Percentiles rank a stretch among this genome's conserved stretches.
Conservation (phyloP, 2,329 filamentous ascomycete species). For the Microdochium nivale region DNA sequence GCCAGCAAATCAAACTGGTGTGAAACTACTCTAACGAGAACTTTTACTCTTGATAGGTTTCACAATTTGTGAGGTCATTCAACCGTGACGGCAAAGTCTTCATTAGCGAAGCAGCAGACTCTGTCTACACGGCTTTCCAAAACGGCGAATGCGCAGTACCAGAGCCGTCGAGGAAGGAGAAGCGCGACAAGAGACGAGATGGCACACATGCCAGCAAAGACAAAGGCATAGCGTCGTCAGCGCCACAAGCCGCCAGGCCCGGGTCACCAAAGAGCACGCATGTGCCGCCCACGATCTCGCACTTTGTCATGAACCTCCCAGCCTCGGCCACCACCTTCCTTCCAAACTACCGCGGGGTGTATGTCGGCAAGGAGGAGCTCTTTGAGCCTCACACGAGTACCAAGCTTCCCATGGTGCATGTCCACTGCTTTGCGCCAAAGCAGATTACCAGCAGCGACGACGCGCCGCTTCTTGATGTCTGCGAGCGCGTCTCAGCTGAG, state of each 20-base stretch:
- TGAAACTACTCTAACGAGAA: background rate
- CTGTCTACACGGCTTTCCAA: constrained; percentile 42
- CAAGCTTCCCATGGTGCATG: constrained; percentile 74
- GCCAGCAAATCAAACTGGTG: constrained; percentile 5
- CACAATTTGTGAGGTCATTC: constrained; percentile 65
- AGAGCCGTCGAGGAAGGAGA: constrained; percentile 38
- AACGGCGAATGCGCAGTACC: constrained; percentile 46
- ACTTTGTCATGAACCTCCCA: constrained; percentile 97
- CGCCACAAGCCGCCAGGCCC: constrained; percentile 23
- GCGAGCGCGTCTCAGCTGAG: constrained; percentile 53
- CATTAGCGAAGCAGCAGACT: constrained; percentile 61
- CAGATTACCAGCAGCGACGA: constrained; percentile 52
- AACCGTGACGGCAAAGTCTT: constrained; percentile 78
- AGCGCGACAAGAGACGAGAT: constrained; percentile 18
- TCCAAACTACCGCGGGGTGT: constrained; percentile 66
- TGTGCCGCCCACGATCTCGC: constrained; percentile 70
- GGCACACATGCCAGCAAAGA: constrained; percentile 11
- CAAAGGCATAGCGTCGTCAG: constrained; percentile 12
- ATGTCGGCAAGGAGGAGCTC: constrained; percentile 58
- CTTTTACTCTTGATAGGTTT: constrained; percentile 30
- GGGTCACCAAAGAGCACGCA: constrained; percentile 24
- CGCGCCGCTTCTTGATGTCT: constrained; percentile 54
- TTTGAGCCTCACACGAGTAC: constrained; percentile 52
- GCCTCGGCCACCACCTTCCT: constrained; percentile 84
- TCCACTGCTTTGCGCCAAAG: constrained; percentile 90